phyloP scores from a whole-genome alignment of 2,329 filamentous ascomycete species.

The Neonectria neomacrospora region DNA sequence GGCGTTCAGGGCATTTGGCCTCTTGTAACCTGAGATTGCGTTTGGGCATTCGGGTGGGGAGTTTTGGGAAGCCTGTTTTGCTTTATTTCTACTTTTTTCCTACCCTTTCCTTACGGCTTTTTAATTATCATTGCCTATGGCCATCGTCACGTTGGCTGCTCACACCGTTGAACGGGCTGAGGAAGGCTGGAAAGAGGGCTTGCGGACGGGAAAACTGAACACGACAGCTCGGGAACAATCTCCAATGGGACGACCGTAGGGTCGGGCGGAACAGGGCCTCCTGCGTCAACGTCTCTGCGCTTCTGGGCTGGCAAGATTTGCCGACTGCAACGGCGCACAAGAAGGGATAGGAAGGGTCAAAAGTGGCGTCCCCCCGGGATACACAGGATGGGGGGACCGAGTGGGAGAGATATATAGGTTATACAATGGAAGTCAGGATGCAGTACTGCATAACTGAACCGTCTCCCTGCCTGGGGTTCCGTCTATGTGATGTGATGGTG shows the following conservation, averaged over 20 bases:
- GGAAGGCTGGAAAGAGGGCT: conserved; percentile 31
- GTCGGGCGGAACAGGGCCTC: conserved; percentile 10
- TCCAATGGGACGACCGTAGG: conserved; percentile 10
- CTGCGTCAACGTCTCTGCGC: conserved; percentile 15
- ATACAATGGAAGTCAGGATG: conserved; percentile 45
- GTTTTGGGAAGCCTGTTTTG: conserved; percentile 38
- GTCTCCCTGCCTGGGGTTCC: not conserved
- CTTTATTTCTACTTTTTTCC: conserved; percentile 27
- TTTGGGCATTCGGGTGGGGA: conserved; percentile 39
- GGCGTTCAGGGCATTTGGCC: conserved; percentile 41
- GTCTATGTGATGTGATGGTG: not conserved
- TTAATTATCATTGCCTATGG: conserved; percentile 36
- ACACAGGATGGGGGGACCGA: conserved; percentile 35
- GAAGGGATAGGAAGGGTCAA: conserved; percentile 32
- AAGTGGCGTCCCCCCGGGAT: conserved; percentile 38
- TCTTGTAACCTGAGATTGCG: conserved; percentile 39
- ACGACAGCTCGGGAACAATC: conserved; percentile 21
- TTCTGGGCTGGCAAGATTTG: conserved; percentile 21
- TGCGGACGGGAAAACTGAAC: conserved; percentile 25
- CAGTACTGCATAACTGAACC: conserved; percentile 40
- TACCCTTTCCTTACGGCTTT: conserved; percentile 22
- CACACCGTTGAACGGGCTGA: conserved; percentile 43
- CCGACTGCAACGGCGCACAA: conserved; percentile 17
- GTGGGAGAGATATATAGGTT: conserved; percentile 39
- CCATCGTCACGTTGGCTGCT: conserved; percentile 35